phyloP scores from a whole-genome alignment of 169 alveolate genomes.

The Plasmodium sp. region DNA sequence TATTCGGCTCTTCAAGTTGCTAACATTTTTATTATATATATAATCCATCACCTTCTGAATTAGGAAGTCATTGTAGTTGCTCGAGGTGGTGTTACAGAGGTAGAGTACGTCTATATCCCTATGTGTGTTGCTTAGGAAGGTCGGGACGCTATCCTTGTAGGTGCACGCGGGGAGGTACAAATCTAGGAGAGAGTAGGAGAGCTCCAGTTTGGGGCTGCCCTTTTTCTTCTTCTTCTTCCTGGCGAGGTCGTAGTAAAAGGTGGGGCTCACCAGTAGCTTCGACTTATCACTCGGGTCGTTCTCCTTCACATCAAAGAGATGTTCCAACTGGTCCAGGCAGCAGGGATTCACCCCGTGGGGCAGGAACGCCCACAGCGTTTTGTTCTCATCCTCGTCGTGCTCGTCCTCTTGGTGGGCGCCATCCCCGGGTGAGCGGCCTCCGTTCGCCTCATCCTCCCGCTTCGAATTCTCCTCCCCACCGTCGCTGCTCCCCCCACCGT shows the following conservation, averaged over 20 bases:
- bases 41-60: conserved; percentile 67
- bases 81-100: conserved; percentile 43
- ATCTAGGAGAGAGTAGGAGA: conserved; percentile 41
- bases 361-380: conserved; percentile 64
- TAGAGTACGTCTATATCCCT: conserved; percentile 64
- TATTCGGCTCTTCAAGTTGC: conserved; percentile 11
- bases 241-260: conserved; percentile 31
- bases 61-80: conserved; percentile 55
- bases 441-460: neutral
- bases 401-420: neutral
- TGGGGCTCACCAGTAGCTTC: neutral
- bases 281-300: neutral
- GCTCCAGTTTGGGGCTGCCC: neutral
- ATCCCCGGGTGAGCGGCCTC: no score
- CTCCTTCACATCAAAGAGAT: neutral
- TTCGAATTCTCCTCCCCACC: neutral
- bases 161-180: conserved; percentile 23
- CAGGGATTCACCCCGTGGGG: conserved; percentile 72
- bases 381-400: conserved; percentile 15
- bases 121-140: neutral
- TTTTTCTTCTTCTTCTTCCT: neutral
- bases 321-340: conserved; percentile 3
- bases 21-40: conserved; percentile 37
- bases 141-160: neutral
- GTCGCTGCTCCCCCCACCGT: neutral